A percentile compares a stretch with the other conserved stretches of the same genome.
Evolutionary conservation across 331 rosid genomes (phyloP).

Genomic region (Rosa hybrid): DNA sequence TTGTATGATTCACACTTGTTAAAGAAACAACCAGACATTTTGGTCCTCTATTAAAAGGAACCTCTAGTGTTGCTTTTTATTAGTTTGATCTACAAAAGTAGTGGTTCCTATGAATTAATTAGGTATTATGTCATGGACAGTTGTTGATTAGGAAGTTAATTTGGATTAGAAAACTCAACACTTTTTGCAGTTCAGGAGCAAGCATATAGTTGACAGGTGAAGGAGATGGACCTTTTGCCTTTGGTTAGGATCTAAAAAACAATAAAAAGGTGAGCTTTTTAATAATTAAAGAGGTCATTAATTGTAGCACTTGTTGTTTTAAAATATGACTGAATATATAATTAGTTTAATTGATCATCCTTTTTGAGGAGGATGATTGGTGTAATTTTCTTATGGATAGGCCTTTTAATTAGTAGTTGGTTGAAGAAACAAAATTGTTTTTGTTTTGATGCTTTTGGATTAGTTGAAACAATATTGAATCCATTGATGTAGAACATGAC

Average conservation of each 20-base stretch:
- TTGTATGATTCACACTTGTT: neutral
- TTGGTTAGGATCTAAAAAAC: neutral
- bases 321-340: neutral
- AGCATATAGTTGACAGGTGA: neutral
- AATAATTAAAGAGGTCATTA: too few species aligned
- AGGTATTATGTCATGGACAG: neutral
- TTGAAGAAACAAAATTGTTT: neutral
- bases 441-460: neutral
- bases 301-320: neutral
- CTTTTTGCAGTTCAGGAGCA: neutral
- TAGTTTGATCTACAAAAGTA: slow-evolving; percentile 1
- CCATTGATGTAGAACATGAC: neutral
- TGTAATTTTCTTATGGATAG: neutral
- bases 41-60: neutral
- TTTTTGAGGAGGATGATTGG: neutral
- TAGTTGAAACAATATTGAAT: neutral
- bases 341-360: neutral
- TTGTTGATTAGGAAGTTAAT: neutral
- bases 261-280: neutral
- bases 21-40: neutral
- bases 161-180: slow-evolving; percentile 1
- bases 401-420: neutral
- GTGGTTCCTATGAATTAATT: neutral
- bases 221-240: neutral
- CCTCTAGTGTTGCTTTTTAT: neutral